phyloP scores from a whole-genome alignment of 176 grass and related monocot genomes.

The Canna indica region DNA sequence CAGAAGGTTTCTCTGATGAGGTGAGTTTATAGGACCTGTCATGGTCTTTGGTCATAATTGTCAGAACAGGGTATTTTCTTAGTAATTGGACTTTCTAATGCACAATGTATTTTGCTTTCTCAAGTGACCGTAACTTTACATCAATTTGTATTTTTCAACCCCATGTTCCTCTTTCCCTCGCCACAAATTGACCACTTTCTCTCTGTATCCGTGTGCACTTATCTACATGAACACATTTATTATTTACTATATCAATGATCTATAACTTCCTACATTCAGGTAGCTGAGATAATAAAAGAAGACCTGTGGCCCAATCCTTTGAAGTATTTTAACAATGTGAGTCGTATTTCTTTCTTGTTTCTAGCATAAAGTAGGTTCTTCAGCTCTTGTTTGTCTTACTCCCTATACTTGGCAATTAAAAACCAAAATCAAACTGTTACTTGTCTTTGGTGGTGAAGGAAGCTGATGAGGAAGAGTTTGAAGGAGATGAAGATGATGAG shows the following conservation, averaged over 20 bases:
- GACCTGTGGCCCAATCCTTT: slow-evolving; percentile 46
- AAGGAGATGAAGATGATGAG: slow-evolving; percentile 2
- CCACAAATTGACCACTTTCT: too few relatives aligned
- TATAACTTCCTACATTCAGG: slow-evolving; percentile 15
- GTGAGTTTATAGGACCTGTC: neutral
- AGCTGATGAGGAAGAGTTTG: slow-evolving; percentile 8
- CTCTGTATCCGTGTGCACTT: neutral
- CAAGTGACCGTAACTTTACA: too few relatives aligned
- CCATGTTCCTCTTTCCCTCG: too few relatives aligned
- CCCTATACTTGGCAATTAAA: neutral
- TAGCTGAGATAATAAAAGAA: slow-evolving; percentile 34
- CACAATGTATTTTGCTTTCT: neutral
- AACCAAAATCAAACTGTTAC: neutral
- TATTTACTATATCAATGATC: neutral
- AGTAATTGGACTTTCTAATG: neutral
- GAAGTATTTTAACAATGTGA: slow-evolving; percentile 31
- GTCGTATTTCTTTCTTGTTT: slow-evolving; percentile 1
- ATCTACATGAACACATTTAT: too few relatives aligned
- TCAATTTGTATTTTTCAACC: too few relatives aligned
- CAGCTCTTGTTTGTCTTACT: neutral
- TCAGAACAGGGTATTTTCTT: neutral
- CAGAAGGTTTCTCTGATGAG: slow-evolving; percentile 19
- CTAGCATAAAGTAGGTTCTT: neutral
- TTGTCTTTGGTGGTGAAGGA: neutral
- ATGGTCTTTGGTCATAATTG: neutral